Percentiles rank a stretch among this genome's conserved stretches.
Evolutionary conservation across 2,329 filamentous ascomycete species (phyloP).

Genomic region (Phoma herbarum): DNA sequence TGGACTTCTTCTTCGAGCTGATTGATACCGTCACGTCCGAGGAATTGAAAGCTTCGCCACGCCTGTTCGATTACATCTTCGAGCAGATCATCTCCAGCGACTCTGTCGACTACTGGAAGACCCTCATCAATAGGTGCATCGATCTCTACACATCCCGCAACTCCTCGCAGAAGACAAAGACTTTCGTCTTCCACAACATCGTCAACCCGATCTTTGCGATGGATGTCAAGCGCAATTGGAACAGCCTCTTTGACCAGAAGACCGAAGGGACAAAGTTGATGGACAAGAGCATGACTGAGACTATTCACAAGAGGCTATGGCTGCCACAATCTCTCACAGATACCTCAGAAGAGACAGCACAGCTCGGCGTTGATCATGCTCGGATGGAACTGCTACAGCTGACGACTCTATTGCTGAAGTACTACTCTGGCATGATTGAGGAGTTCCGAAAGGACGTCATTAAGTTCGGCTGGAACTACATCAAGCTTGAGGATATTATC

Average conservation of each 20-base stretch:
- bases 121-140: conserved; percentile 82
- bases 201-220: conserved; percentile 96
- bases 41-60: conserved; percentile 79
- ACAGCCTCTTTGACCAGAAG: conserved; percentile 58
- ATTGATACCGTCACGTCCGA: conserved; percentile 85
- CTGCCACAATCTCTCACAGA: conserved; percentile 81
- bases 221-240: conserved; percentile 89
- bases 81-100: conserved; percentile 82
- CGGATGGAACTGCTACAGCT: conserved; percentile 95
- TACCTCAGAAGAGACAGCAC: conserved; percentile 80
- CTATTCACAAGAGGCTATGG: conserved; percentile 93
- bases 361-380: conserved; percentile 91
- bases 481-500: conserved; percentile 93
- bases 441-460: conserved; percentile 97
- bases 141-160: conserved; percentile 83
- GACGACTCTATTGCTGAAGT: conserved; percentile 94
- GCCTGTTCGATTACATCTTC: conserved; percentile 85
- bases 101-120: conserved; percentile 85
- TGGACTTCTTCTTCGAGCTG: conserved; percentile 84
- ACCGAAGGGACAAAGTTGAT: conserved; percentile 75
- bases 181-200: conserved; percentile 88
- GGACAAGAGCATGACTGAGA: conserved; percentile 86
- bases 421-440: conserved; percentile 85
- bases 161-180: conserved; percentile 87
- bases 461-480: conserved; percentile 99